phyloP scores from a whole-genome alignment of 306 rosid genomes.

The Psophocarpus tetragonolobus region DNA sequence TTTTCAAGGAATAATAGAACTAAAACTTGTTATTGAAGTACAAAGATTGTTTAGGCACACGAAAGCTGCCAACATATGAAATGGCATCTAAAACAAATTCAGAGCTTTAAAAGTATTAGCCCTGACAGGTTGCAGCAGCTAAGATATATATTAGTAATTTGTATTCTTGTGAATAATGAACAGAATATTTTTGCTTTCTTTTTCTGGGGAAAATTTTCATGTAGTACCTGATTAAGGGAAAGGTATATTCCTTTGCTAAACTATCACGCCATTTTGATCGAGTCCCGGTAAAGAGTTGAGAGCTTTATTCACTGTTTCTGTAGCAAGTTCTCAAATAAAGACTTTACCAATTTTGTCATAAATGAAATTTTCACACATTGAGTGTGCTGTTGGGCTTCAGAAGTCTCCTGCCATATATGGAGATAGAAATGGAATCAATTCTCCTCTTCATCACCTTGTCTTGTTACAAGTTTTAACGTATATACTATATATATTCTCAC shows the following conservation, averaged over 20 bases:
- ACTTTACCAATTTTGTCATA: slow-evolving; percentile 8
- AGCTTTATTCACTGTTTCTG: slow-evolving; percentile 26
- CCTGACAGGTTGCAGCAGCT: slow-evolving; percentile 23
- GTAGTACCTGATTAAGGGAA: neutral
- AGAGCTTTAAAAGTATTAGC: slow-evolving; percentile 26
- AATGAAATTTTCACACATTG: neutral
- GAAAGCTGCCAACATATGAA: slow-evolving; percentile 20
- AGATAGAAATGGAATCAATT: neutral
- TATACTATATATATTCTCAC: neutral
- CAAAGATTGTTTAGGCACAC: slow-evolving; percentile 3
- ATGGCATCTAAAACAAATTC: slow-evolving; percentile 29
- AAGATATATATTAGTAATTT: neutral
- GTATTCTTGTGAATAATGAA: slow-evolving; percentile 9
- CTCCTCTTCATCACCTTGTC: neutral
- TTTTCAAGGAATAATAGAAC: neutral
- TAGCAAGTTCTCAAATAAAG: neutral
- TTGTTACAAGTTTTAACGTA: slow-evolving; percentile 16
- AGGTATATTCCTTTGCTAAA: slow-evolving; percentile 27
- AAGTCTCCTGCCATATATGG: slow-evolving; percentile 17
- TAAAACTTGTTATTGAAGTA: neutral
- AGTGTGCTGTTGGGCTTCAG: neutral
- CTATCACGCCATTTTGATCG: slow-evolving; percentile 16
- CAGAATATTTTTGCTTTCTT: neutral
- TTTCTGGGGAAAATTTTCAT: slow-evolving; percentile 20
- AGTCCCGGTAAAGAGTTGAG: slow-evolving; percentile 18